Percentiles rank a stretch among this genome's conserved stretches.
Evolutionary conservation across 129 eudicot genomes (phyloP).

Genomic region (Apium graveolens): DNA sequence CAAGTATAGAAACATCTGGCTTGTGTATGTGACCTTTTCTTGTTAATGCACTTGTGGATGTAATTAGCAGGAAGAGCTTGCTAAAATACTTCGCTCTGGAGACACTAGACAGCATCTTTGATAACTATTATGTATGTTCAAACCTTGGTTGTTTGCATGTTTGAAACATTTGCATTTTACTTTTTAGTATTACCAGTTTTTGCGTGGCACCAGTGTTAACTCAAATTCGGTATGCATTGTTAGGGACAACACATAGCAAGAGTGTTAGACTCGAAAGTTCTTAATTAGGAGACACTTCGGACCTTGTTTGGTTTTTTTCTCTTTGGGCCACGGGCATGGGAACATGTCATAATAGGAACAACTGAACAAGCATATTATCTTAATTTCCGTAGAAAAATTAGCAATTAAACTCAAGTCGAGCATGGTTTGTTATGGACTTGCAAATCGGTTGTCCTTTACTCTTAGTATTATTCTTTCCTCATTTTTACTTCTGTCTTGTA

Average conservation of each 20-base stretch:
- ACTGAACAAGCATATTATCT: no score
- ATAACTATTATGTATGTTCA: no score
- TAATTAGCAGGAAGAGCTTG: not conserved
- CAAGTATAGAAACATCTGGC: not conserved
- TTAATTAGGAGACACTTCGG: no score
- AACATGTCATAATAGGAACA: not conserved
- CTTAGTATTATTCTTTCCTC: no score
- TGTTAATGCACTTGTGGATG: not conserved
- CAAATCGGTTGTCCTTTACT: not conserved
- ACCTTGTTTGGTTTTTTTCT: no score
- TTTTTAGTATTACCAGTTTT: no score
- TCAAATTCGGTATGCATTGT: not conserved
- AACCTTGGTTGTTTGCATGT: no score
- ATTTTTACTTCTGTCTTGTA: not conserved
- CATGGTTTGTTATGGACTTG: not conserved
- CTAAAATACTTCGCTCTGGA: not conserved
- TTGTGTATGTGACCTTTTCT: not conserved
- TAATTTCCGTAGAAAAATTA: not conserved
- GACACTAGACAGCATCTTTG: no score
- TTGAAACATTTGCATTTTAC: not conserved
- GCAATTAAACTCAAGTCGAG: not conserved
- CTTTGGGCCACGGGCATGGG: not conserved
- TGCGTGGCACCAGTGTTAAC: not conserved
- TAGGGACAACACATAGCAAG: not conserved
- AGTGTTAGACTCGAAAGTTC: no score